A percentile compares a stretch with the other conserved stretches of the same genome.
Conservation (phyloP, 495 filamentous ascomycete species). For the Rhizodiscina lignyota region DNA sequence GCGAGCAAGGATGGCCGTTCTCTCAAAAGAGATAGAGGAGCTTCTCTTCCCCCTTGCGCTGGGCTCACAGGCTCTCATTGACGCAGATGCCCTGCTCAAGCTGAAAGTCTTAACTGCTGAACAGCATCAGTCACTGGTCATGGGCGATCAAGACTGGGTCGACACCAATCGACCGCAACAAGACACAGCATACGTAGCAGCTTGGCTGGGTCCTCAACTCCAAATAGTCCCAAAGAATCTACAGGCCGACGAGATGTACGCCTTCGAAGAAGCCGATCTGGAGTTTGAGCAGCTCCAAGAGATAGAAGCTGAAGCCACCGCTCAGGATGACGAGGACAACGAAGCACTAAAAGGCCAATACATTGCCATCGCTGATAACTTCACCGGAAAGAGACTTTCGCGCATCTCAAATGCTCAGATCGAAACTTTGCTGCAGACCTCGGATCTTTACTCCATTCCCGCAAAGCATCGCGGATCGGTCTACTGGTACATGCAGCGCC, state of each 20-base stretch:
- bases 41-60: neutral
- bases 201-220: slow-evolving; percentile 1
- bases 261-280: slow-evolving; percentile 45
- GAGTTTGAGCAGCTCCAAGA: slow-evolving; percentile 50
- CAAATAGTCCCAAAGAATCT: too few relatives aligned
- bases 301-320: slow-evolving; percentile 39
- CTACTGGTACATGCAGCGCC: slow-evolving; percentile 37
- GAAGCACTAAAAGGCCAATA: slow-evolving; percentile 35
- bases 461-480: slow-evolving; percentile 33
- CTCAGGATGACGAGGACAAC: slow-evolving; percentile 34
- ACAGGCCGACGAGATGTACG: too few relatives aligned
- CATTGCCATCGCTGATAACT: slow-evolving; percentile 29
- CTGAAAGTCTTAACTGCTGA: neutral
- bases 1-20: neutral
- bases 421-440: slow-evolving; percentile 17
- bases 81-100: neutral
- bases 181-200: too few relatives aligned
- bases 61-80: neutral
- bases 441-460: slow-evolving; percentile 43
- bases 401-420: slow-evolving; percentile 15
- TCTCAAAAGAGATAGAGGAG: neutral
- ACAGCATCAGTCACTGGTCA: neutral
- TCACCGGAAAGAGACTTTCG: slow-evolving; percentile 21
- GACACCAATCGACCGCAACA: too few relatives aligned
- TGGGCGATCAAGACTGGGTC: neutral